phyloP scores from a whole-genome alignment of 2,329 filamentous ascomycete genomes.

The Fusarium neocosmosporiellum region DNA sequence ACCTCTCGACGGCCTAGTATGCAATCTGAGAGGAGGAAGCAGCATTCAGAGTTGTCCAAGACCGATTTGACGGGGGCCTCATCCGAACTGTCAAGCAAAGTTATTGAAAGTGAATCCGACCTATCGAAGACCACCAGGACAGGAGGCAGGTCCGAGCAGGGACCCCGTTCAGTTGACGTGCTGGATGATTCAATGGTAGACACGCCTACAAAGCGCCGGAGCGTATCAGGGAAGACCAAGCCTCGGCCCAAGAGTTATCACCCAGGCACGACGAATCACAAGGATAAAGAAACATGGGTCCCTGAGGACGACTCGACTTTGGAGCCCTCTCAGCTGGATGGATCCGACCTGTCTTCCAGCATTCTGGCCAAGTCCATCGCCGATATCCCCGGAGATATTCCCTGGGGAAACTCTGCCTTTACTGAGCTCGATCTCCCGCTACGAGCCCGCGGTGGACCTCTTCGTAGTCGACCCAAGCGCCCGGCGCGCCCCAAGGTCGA shows the following conservation, averaged over 20 bases:
- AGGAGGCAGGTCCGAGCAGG: slow-evolving; percentile 4
- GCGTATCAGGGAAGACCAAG: slow-evolving; percentile 41
- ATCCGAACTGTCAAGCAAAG: slow-evolving; percentile 22
- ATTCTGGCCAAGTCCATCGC: slow-evolving; percentile 64
- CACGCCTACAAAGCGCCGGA: slow-evolving; percentile 54
- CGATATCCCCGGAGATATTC: slow-evolving; percentile 67
- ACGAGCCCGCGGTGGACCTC: slow-evolving; percentile 54
- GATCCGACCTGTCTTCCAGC: slow-evolving; percentile 51
- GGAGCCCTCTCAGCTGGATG: slow-evolving; percentile 39
- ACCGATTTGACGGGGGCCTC: slow-evolving; percentile 18
- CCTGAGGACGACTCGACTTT: slow-evolving; percentile 46
- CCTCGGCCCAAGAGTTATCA: slow-evolving; percentile 42
- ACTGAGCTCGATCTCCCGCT: slow-evolving; percentile 70
- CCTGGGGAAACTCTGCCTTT: slow-evolving; percentile 74
- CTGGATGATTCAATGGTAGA: slow-evolving; percentile 52
- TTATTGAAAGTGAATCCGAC: slow-evolving; percentile 31
- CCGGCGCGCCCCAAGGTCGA: slow-evolving; percentile 57
- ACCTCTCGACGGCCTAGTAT: slow-evolving; percentile 39
- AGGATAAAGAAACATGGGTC: slow-evolving; percentile 44
- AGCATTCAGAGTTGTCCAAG: slow-evolving; percentile 24
- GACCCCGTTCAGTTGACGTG: slow-evolving; percentile 41
- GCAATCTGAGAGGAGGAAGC: slow-evolving; percentile 43
- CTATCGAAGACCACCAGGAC: slow-evolving; percentile 33
- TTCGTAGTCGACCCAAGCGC: slow-evolving; percentile 53
- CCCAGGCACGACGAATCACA: slow-evolving; percentile 31